Base-by-base conservation (phyloP, 495 filamentous ascomycete species). In the Xylaria telfairii region DNA sequence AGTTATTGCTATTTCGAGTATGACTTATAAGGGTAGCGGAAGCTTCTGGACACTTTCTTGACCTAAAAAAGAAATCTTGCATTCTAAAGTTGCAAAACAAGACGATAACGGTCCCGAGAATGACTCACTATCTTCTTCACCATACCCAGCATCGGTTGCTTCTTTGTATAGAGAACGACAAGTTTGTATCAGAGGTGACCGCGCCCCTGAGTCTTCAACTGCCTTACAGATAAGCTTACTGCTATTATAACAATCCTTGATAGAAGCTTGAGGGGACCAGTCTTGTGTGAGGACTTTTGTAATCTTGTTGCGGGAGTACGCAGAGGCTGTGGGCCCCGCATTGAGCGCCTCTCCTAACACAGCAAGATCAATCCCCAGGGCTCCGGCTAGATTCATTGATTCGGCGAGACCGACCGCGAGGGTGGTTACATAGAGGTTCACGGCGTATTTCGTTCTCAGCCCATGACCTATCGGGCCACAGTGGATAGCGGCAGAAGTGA, bases 171-270 rank as follows among this genome's bases (percentile, higher is more conserved):
- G n/a, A 19, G 70, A 69, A 37, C 42, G 49, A 44, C 70, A 69
- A 3, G 61, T 10, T 51, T 72, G 34, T 30, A 61, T 61, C 13
- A 72, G 17, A 41, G 70, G 70, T 19, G 64, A 51, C 21, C 57
- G 30, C 9, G 65, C 64, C 2, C 51, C 64, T 28, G 65, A 56
- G 15, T 32, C 65, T 51, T 69, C 61, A 19, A 51, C 70, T 13
- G 70, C 70, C 7, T 54, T 10, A 19, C 54, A 60, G n/a, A 69
- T 69, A 32, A 72, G 65, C 42, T 69, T 59, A 21, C 53, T 72
- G 34, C 51, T 69, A 51, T 72, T 72, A 37, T 69, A 72, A 60
- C 65, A 72, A 34, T 72, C 70, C 54, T 69, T 68, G n/a, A 42
- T 21, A 19, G 65, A 44, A 17, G 65, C 70, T 41, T 69, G 70